These are phyloP conservation scores for Roridomyces roridus DNA, from an alignment of 768 basidiomycete genomes.

Conservation along the genomic window DNA sequence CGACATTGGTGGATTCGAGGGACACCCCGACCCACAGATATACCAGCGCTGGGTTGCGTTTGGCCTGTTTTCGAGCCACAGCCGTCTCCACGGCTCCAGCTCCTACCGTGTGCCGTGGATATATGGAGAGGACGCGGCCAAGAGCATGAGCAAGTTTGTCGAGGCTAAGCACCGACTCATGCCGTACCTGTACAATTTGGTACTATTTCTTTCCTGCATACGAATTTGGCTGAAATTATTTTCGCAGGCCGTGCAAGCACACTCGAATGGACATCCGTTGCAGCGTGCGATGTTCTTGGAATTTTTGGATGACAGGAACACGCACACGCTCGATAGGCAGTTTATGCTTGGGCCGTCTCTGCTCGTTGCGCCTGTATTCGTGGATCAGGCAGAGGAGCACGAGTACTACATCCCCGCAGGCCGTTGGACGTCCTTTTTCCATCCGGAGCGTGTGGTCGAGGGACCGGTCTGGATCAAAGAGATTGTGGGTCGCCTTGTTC, in stretches of 20 bases:
- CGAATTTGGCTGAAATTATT: no score
- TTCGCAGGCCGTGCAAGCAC: conserved; percentile 59
- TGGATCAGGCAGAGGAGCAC: conserved; percentile 55
- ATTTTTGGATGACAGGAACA: conserved; percentile 63
- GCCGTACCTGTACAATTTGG: conserved; percentile 72
- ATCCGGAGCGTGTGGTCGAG: conserved; percentile 55
- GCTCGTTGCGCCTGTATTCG: conserved; percentile 68
- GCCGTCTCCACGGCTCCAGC: conserved; percentile 72
- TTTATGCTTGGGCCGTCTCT: conserved; percentile 55
- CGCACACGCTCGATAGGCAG: conserved; percentile 65
- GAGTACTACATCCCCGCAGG: conserved; percentile 69
- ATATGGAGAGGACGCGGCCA: conserved; percentile 73
- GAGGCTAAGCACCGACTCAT: conserved; percentile 73
- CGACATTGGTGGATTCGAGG: conserved; percentile 84
- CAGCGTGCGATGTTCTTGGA: conserved; percentile 74
- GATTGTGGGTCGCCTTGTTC: conserved; percentile 5
- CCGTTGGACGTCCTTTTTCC: conserved; percentile 65
- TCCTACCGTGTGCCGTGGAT: conserved; percentile 84
- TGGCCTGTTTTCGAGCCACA: conserved; percentile 78
- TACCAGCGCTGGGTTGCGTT: conserved; percentile 82
- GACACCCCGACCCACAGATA: conserved; percentile 69
- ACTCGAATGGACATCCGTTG: conserved; percentile 58
- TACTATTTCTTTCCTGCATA: no score
- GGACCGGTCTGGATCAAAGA: conserved; percentile 72
- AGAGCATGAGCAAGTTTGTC: conserved; percentile 65